These are phyloP conservation scores for Erythrophleum ivorense DNA, from an alignment of 331 rosid genomes.

Conservation along the genomic window DNA sequence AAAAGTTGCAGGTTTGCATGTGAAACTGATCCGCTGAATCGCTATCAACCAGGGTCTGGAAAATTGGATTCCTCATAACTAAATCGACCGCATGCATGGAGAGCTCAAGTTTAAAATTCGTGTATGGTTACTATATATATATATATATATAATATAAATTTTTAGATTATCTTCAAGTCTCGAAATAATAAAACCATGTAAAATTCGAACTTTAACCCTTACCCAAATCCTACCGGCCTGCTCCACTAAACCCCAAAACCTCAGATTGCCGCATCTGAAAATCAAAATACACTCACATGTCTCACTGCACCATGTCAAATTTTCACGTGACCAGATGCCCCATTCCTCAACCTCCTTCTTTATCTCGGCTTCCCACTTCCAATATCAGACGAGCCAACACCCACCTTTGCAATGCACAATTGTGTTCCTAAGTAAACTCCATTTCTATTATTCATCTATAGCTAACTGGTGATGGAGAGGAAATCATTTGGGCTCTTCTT, in stretches of 20 bases:
- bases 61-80: background rate
- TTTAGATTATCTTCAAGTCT: background rate
- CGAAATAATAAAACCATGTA: background rate
- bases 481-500: constrained; percentile 36
- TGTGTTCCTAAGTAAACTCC: background rate
- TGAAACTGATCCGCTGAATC: background rate
- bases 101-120: background rate
- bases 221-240: background rate
- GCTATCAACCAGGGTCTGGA: background rate
- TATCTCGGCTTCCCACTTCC: background rate
- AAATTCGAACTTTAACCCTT: too few relatives aligned
- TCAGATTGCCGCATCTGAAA: background rate
- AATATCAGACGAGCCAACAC: background rate
- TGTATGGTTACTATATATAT: background rate
- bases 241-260: background rate
- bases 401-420: background rate
- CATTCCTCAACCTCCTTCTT: background rate
- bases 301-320: background rate
- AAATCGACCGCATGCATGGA: background rate
- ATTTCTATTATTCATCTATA: background rate
- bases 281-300: background rate
- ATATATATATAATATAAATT: too few relatives aligned
- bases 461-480: constrained; percentile 21
- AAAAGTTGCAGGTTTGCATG: background rate
- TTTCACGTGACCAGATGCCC: constrained; percentile 1